Conservation (phyloP, 306 rosid genomes). For the Lotus japonicus region DNA sequence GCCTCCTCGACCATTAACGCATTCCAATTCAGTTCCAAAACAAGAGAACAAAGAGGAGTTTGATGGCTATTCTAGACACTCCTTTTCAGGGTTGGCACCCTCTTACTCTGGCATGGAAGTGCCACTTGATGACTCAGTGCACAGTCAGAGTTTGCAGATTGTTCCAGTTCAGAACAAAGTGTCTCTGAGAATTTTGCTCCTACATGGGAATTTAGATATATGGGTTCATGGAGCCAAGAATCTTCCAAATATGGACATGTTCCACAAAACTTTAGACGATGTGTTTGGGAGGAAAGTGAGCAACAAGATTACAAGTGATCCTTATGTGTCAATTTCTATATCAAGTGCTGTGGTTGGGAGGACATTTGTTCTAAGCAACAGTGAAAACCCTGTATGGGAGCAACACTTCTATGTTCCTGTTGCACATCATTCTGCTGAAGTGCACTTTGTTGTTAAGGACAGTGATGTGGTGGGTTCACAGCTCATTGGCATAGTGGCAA, state of each 20-base stretch:
- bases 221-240: slow-evolving; percentile 60
- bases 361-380: slow-evolving; percentile 88
- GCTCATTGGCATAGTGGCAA: slow-evolving; percentile 66
- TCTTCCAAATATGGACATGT: slow-evolving; percentile 98
- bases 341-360: slow-evolving; percentile 78
- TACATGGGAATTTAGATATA: slow-evolving; percentile 90
- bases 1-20: slow-evolving; percentile 5
- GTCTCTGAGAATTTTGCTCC: slow-evolving; percentile 66
- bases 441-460: slow-evolving; percentile 83
- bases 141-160: slow-evolving; percentile 51
- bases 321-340: slow-evolving; percentile 77
- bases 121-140: slow-evolving; percentile 47
- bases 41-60: slow-evolving; percentile 42
- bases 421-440: slow-evolving; percentile 80
- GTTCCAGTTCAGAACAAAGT: slow-evolving; percentile 55
- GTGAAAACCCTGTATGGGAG: slow-evolving; percentile 84
- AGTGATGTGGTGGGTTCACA: slow-evolving; percentile 95
- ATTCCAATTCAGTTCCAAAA: slow-evolving; percentile 35
- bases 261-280: slow-evolving; percentile 84
- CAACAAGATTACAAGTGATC: slow-evolving; percentile 82
- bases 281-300: slow-evolving; percentile 51
- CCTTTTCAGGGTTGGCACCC: slow-evolving; percentile 38
- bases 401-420: slow-evolving; percentile 84
- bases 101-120: slow-evolving; percentile 27
- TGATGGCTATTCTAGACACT: slow-evolving; percentile 30